Evolutionary conservation across 2,329 filamentous ascomycete genomes (phyloP), one percentile per base, ranked within the genome.

Genomic region (Diplodia intermedia): DNA sequence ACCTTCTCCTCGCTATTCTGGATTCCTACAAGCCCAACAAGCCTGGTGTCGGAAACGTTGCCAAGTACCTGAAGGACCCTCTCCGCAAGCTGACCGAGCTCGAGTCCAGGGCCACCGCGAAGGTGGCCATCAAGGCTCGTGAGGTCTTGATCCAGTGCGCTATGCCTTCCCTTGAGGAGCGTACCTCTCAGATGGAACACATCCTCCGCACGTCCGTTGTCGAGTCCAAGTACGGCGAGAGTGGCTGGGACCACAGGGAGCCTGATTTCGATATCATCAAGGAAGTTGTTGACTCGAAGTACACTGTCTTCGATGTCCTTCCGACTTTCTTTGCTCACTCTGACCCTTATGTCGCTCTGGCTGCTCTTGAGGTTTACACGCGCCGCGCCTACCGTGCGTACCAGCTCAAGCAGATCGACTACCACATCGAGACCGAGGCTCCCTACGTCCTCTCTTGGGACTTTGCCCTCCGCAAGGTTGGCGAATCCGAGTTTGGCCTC

Each of bases 81-180:
- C 87, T 99, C 31, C 91, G 91, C 77, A 91, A 91, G 80, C 86
- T 99, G 72, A 94, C 95, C 0, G 95, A 99, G 79, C 88, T 99
- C 15, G 93, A 97, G 81, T 93, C 90, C 12, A 91, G 82, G 82
- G 89, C 84, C 76, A 95, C 94, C 12, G 92, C 94, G 72, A 99
- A 98, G 89, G 94, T 99, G 52, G 93, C 94, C 0, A 87, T 99
- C 72, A 99, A 99, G 86, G 94, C 95, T 55, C 91, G 95, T 77
- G 95, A 99, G 83, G 90, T 98, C 63, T 90, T 99, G 75, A 99
- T 99, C 71, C 95, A 98, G 82, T 97, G 93, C 78, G 94, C 95
- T 66, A 87, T 99, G 78, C 95, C 95, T 20, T 99, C 95, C 3
- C 85, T 99, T 23, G 95, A 98, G 80, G 95, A 99, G 86, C 90